Percentiles rank a stretch among this genome's conserved stretches.
Evolutionary conservation across 768 basidiomycete species (phyloP).

Genomic region (Pulveroboletus sp.): DNA sequence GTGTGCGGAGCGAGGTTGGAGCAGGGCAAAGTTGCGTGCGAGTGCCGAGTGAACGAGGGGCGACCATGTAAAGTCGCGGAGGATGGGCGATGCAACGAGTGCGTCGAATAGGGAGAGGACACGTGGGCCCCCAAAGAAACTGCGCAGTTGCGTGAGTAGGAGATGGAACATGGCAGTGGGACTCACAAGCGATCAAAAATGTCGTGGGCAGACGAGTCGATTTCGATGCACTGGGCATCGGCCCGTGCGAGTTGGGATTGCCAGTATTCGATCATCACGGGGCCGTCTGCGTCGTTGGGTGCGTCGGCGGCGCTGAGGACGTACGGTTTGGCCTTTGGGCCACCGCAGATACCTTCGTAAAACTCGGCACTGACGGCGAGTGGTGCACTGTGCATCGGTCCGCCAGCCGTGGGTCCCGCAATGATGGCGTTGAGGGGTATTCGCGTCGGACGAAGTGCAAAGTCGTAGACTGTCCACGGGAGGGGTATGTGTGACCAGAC

Average conservation of each 20-base stretch:
- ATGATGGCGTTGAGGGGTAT: conserved; percentile 61
- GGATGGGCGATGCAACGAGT: conserved; percentile 47
- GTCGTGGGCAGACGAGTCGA: conserved; percentile 37
- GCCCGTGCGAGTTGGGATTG: conserved; percentile 33
- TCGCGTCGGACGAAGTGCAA: conserved; percentile 47
- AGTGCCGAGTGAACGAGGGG: conserved; percentile 49
- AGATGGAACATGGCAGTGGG: not conserved
- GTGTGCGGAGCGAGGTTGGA: conserved; percentile 33
- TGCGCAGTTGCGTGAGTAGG: conserved; percentile 8
- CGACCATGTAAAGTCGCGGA: conserved; percentile 52
- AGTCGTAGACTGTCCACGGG: conserved; percentile 54
- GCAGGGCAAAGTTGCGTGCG: conserved; percentile 44
- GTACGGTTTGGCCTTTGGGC: conserved; percentile 27
- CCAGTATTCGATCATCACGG: conserved; percentile 51
- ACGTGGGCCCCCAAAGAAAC: conserved; percentile 44
- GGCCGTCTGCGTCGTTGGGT: conserved; percentile 39
- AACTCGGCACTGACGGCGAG: conserved; percentile 48
- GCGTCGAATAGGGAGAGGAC: conserved; percentile 42
- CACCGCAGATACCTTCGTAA: conserved; percentile 47
- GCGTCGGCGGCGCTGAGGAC: conserved; percentile 35
- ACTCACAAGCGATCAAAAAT: conserved; percentile 53
- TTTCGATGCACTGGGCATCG: conserved; percentile 41
- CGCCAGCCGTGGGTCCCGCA: conserved; percentile 54
- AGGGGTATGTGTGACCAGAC: conserved; percentile 55
- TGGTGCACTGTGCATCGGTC: conserved; percentile 29